These are phyloP conservation scores for Syncephalastrum racemosum DNA, from an alignment of 371 early-diverging fungal genomes.

Conservation along the genomic window DNA sequence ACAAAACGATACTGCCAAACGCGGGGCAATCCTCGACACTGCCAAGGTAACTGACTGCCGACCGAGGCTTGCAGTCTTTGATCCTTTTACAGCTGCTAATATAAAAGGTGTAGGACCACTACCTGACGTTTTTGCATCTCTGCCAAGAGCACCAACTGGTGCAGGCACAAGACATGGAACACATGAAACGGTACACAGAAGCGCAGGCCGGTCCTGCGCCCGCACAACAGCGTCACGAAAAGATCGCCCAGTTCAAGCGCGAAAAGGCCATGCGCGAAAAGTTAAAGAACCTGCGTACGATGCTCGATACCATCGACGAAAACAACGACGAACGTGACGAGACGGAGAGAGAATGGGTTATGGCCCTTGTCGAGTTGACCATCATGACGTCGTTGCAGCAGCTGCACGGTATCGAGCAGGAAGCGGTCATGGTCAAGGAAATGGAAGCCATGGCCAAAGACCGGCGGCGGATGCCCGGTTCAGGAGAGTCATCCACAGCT, in stretches of 20 bases:
- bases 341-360: conserved; percentile 61
- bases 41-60: conserved; percentile 51
- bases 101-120: conserved; percentile 22
- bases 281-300: conserved; percentile 46
- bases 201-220: conserved; percentile 2
- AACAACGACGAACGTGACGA: conserved; percentile 64
- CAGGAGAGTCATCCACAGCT: neutral
- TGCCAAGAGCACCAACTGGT: conserved; percentile 68
- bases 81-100: neutral
- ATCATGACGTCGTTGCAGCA: conserved; percentile 65
- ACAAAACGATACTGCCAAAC: conserved; percentile 36
- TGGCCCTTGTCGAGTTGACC: conserved; percentile 60
- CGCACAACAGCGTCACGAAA: conserved; percentile 63
- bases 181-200: conserved; percentile 33
- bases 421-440: conserved; percentile 69
- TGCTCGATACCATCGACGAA: conserved; percentile 26
- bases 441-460: conserved; percentile 47
- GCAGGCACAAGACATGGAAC: conserved; percentile 40
- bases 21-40: conserved; percentile 40
- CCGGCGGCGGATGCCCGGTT: conserved; percentile 22
- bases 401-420: conserved; percentile 68
- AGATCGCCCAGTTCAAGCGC: conserved; percentile 77
- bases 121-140: conserved; percentile 53
- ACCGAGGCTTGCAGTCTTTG: neutral
- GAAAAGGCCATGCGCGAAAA: conserved; percentile 65